Evolutionary conservation across 1,284 basidiomycete species (phyloP).

Genomic region (Thecaphora frezii): DNA sequence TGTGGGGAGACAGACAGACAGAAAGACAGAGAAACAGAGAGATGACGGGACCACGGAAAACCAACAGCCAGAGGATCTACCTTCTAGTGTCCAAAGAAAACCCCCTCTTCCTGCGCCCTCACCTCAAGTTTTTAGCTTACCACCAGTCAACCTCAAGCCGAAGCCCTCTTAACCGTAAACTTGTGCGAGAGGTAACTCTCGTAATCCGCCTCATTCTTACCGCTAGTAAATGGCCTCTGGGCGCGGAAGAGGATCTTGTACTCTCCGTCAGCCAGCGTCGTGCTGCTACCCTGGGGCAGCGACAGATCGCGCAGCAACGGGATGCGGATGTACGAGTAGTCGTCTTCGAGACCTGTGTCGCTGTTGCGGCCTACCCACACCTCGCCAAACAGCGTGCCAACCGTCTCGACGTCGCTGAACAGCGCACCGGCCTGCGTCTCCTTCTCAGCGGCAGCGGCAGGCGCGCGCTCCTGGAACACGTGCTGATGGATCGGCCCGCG

Average conservation of each 20-base stretch:
- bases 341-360: constrained; percentile 16
- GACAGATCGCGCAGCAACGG: constrained; percentile 14
- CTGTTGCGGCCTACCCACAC: constrained; percentile 27
- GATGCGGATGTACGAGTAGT: constrained; percentile 31
- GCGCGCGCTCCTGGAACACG: background rate
- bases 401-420: constrained; percentile 23
- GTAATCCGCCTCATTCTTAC: constrained; percentile 65
- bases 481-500: background rate
- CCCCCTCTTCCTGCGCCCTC: background rate
- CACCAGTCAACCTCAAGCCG: no score
- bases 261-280: constrained; percentile 65
- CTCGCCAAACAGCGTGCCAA: constrained; percentile 30
- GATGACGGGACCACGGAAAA: no score
- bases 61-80: no score
- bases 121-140: no score
- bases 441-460: background rate
- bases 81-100: no score
- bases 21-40: no score
- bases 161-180: constrained; percentile 38
- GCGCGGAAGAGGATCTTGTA: constrained; percentile 69
- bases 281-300: constrained; percentile 22
- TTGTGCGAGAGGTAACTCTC: constrained; percentile 63
- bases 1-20: no score
- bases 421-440: constrained; percentile 1
- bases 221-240: constrained; percentile 67